Evolutionary conservation across 306 rosid genomes (phyloP), one percentile per base, ranked within the genome.

Genomic region (Vachellia collinsii): DNA sequence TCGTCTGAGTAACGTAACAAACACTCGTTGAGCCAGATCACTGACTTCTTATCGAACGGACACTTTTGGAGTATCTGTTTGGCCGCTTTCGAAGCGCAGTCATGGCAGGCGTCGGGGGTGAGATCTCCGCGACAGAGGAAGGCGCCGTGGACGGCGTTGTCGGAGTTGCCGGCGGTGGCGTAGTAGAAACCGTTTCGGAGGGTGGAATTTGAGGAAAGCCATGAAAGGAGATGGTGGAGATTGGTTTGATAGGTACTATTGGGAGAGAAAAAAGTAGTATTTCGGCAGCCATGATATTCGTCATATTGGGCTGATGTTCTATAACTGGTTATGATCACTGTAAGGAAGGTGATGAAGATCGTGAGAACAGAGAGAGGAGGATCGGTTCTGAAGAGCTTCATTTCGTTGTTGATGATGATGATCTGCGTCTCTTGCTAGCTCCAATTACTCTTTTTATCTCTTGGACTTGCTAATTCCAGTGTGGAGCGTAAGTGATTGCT

Each of bases 111-210:
- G 0, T 14, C 46, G 36, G 63, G 1, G 43, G 74, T 39, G 74
- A 41, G 82, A 25, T 82, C 85, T 77, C 85, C 85, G 3, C 82
- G 82, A 75, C 85, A 82, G 75, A 82, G 85, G 9, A 82, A 82
- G 51, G 79, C 69, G 16, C 85, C 82, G 23, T 77, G 72, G 39
- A 61, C 51, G 9, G 82, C 61, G 85, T 48, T 72, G 44, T n/a
- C 14, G 47, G 37, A 20, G 54, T 0, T 14, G 64, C 36, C 59
- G 39, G 34, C 41, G 3, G 77, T 46, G 53, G 84, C 47, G 58
- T 76, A 29, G 76, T 81, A 81, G 71, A 29, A 81, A 13, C 84
- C 80, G 5, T 67, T 75, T 67, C 68, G 12, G 71, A 17, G 46
- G 39, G 70, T 76, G 77, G 58, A 51, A 51, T 51, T 81, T 12